Evolutionary conservation across 352 stramenopile species (phyloP).

Genomic region (Elongisporangium anandrum): DNA sequence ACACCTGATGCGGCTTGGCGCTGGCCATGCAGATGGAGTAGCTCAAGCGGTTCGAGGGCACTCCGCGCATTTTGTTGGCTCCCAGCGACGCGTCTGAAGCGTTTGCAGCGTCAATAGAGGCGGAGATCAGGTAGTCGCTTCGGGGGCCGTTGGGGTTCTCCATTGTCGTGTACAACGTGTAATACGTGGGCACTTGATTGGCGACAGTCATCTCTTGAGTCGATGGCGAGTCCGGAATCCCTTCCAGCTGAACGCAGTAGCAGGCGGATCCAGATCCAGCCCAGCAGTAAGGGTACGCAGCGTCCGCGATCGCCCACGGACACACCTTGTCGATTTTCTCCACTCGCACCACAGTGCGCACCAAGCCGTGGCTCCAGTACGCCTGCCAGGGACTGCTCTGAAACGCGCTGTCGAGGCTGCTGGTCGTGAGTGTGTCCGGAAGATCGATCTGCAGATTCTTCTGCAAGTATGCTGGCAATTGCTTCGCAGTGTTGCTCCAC

Average conservation of each 20-base stretch:
- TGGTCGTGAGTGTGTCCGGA: background rate
- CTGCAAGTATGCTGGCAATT: background rate
- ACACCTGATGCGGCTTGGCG: background rate
- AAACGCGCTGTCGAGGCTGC: background rate
- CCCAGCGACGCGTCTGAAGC: background rate
- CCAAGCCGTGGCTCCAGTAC: background rate
- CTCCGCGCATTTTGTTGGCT: background rate
- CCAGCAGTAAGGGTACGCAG: background rate
- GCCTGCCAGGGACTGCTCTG: background rate
- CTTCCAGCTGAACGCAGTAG: background rate
- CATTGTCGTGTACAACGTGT: background rate
- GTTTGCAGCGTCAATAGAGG: background rate
- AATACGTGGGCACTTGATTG: background rate
- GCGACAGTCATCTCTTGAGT: background rate
- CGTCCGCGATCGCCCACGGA: background rate
- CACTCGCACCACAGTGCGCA: background rate
- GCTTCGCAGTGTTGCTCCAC: background rate
- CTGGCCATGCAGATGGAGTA: constrained; percentile 6
- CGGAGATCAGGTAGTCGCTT: background rate
- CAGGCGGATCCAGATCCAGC: background rate
- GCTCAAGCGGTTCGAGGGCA: constrained; percentile 5
- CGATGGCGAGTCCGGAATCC: background rate
- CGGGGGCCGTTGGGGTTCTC: background rate
- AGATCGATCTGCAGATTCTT: background rate
- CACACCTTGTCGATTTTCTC: background rate